phyloP scores from a whole-genome alignment of 495 filamentous ascomycete species.

The Delitschia confertaspora region DNA sequence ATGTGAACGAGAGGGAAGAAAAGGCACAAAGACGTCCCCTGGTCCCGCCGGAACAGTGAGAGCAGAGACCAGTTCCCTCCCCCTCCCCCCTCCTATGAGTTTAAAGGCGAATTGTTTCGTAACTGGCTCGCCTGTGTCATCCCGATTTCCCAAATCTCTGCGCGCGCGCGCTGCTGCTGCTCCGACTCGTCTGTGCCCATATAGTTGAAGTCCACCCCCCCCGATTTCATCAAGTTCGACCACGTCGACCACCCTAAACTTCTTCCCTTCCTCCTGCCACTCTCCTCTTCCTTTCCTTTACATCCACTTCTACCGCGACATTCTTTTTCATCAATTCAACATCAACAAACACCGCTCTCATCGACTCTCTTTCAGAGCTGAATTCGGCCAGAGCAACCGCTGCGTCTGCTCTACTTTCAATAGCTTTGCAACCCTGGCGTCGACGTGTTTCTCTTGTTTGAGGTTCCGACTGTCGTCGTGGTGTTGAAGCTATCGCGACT shows the following conservation, averaged over 20 bases:
- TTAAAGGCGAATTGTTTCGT: conserved; percentile 5
- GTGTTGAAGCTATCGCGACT: conserved; percentile 5
- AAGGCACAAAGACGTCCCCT: conserved; percentile 2
- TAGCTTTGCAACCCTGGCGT: neutral
- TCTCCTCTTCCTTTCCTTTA: conserved; percentile 2
- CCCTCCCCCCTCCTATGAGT: neutral
- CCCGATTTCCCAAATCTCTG: conserved; percentile 4
- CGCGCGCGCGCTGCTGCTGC: no score
- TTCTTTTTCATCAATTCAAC: conserved; percentile 3
- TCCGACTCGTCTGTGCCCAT: conserved; percentile 4
- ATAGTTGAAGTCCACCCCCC: conserved; percentile 2
- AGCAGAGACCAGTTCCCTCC: no score
- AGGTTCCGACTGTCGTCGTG: neutral
- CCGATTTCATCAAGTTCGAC: conserved; percentile 1
- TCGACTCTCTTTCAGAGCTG: conserved; percentile 3
- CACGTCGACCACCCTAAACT: neutral
- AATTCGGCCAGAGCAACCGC: neutral
- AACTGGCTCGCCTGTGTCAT: conserved; percentile 6
- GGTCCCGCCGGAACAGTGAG: conserved; percentile 4
- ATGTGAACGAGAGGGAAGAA: no score
- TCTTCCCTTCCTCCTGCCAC: neutral
- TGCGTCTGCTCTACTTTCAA: neutral
- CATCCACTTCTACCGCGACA: neutral
- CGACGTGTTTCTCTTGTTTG: neutral
- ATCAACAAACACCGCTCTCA: conserved; percentile 6